These are phyloP conservation scores for Cyberlindnera saturnus DNA, from an alignment of 805 yeast genomes.

Conservation along the genomic window DNA sequence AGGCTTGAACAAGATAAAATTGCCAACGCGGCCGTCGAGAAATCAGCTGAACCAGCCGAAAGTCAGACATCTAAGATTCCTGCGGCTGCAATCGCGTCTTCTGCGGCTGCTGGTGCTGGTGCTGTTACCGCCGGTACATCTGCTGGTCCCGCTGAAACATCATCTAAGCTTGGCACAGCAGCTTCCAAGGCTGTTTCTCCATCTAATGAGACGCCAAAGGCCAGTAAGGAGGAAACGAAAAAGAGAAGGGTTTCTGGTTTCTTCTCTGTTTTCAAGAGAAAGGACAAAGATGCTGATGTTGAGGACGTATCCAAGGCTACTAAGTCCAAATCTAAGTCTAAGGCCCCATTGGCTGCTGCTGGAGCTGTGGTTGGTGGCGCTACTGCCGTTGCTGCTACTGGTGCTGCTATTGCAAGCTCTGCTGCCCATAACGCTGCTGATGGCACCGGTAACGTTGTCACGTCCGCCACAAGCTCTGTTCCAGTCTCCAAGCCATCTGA, in stretches of 20 bases:
- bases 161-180: neutral
- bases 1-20: slow-evolving; percentile 1
- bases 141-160: slow-evolving; percentile 10
- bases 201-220: neutral
- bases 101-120: slow-evolving; percentile 13
- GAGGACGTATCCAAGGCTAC: neutral
- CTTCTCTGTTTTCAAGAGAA: slow-evolving; percentile 12
- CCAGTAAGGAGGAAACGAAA: slow-evolving; percentile 3
- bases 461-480: slow-evolving; percentile 1
- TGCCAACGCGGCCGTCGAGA: slow-evolving; percentile 1
- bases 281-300: slow-evolving; percentile 4
- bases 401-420: slow-evolving; percentile 4
- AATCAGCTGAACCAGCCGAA: neutral
- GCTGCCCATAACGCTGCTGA: slow-evolving; percentile 4
- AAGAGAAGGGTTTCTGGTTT: slow-evolving; percentile 17
- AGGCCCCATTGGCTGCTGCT: neutral
- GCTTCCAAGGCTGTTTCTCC: neutral
- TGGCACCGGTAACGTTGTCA: slow-evolving; percentile 4
- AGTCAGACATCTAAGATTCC: neutral
- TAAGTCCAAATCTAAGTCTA: slow-evolving; percentile 4
- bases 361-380: slow-evolving; percentile 7
- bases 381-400: slow-evolving; percentile 9
- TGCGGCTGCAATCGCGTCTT: slow-evolving; percentile 7
- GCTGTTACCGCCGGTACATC: slow-evolving; percentile 10
- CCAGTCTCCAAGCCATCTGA: slow-evolving; percentile 1